These are phyloP conservation scores for Stentor coeruleus DNA, from an alignment of 73 alveolate genomes.

Conservation along the genomic window DNA sequence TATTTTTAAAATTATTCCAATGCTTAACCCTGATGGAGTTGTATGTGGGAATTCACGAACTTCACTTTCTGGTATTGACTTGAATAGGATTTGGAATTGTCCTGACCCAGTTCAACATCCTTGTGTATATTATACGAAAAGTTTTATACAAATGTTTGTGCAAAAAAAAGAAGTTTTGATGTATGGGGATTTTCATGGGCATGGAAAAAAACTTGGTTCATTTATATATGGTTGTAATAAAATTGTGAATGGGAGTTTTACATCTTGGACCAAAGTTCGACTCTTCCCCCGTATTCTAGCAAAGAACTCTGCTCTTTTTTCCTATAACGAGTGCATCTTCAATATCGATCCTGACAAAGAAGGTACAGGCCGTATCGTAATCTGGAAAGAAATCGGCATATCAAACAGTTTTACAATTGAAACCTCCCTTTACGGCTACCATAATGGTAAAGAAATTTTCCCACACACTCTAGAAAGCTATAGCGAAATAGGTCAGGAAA, in stretches of 20 bases:
- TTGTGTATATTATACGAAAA: slow-evolving; percentile 64
- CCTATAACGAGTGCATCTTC: slow-evolving; percentile 50
- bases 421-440: slow-evolving; percentile 54
- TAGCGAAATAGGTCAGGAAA: slow-evolving; percentile 20
- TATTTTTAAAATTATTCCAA: slow-evolving; percentile 76
- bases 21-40: slow-evolving; percentile 95
- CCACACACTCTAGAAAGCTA: slow-evolving; percentile 26
- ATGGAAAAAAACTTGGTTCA: slow-evolving; percentile 73
- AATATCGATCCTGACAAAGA: slow-evolving; percentile 45
- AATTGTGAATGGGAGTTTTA: slow-evolving; percentile 58
- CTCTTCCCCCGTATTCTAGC: slow-evolving; percentile 51
- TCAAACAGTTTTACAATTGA: slow-evolving; percentile 59
- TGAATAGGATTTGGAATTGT: slow-evolving; percentile 83
- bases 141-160: slow-evolving; percentile 48
- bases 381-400: slow-evolving; percentile 53
- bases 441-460: slow-evolving; percentile 25
- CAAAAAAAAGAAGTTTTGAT: slow-evolving; percentile 64
- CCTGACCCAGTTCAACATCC: slow-evolving; percentile 82
- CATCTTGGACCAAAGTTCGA: slow-evolving; percentile 50
- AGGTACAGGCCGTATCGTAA: slow-evolving; percentile 63
- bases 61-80: slow-evolving; percentile 81
- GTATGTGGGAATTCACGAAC: slow-evolving; percentile 87
- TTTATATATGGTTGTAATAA: slow-evolving; percentile 84
- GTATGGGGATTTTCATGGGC: slow-evolving; percentile 90
- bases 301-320: slow-evolving; percentile 32